phyloP scores from a whole-genome alignment of 441 rosid species.

The Jatropha podagrica region DNA sequence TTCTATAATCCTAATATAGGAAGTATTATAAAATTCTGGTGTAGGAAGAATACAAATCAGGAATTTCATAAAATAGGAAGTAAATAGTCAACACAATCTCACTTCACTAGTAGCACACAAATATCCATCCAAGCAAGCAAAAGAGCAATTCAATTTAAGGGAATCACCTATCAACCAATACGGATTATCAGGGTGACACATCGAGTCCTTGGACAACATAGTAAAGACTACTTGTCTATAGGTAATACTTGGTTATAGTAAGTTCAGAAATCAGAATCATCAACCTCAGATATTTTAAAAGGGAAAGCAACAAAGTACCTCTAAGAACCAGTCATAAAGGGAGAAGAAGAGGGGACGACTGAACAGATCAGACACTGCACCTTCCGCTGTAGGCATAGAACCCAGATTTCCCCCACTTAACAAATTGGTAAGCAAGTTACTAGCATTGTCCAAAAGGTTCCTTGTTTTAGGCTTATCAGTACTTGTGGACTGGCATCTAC shows the following conservation, averaged over 20 bases:
- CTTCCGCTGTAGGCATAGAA: constrained; percentile 89
- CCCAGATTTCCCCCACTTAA: constrained; percentile 77
- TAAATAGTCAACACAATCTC: neutral
- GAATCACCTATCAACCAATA: too few species aligned
- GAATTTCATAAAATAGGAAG: too few species aligned
- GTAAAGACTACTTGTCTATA: too few species aligned
- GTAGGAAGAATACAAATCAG: too few species aligned
- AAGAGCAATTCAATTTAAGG: neutral
- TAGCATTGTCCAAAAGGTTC: constrained; percentile 75
- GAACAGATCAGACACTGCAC: constrained; percentile 88
- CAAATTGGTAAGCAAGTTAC: constrained; percentile 78
- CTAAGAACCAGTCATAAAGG: constrained; percentile 82
- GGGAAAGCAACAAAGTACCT: constrained; percentile 44
- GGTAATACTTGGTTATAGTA: neutral
- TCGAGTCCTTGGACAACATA: too few species aligned
- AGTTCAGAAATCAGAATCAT: neutral
- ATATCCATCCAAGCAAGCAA: neutral
- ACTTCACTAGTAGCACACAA: neutral
- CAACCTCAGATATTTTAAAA: neutral
- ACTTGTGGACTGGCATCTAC: constrained; percentile 68
- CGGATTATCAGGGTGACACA: too few species aligned
- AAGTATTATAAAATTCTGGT: too few species aligned
- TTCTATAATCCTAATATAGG: too few species aligned
- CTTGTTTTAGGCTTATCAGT: constrained; percentile 57
- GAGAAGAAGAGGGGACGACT: constrained; percentile 83